phyloP scores from a whole-genome alignment of 2,329 filamentous ascomycete genomes.

The Aspergillus fumigatus region DNA sequence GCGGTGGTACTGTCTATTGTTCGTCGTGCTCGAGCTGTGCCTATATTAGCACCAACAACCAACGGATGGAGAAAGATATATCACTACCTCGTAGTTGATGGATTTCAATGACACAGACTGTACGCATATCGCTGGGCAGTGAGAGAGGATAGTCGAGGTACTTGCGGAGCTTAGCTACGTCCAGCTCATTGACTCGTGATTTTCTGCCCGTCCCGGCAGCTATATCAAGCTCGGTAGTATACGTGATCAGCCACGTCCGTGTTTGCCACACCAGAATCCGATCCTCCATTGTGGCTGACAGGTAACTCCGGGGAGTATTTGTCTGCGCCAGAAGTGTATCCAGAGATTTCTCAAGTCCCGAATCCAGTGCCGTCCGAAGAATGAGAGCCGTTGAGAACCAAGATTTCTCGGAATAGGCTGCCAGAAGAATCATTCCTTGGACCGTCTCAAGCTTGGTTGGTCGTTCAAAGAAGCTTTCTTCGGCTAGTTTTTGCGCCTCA shows the following conservation, averaged over 20 bases:
- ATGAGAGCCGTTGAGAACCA: conserved; percentile 36
- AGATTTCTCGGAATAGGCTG: conserved; percentile 34
- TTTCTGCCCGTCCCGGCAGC: conserved; percentile 33
- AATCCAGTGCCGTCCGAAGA: conserved; percentile 31
- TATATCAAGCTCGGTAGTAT: conserved; percentile 31
- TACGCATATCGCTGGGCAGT: conserved; percentile 31
- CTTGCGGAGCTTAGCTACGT: conserved; percentile 28
- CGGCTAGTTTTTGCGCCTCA: conserved; percentile 31
- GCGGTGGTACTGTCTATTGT: conserved; percentile 26
- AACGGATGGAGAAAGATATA: not conserved
- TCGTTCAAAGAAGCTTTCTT: conserved; percentile 34
- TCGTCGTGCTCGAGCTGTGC: conserved; percentile 23
- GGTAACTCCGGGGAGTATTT: conserved; percentile 28
- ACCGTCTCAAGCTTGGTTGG: conserved; percentile 35
- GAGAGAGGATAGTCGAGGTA: conserved; percentile 34
- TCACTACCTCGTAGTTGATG: conserved; percentile 31
- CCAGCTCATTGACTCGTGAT: conserved; percentile 31
- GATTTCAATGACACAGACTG: conserved; percentile 31
- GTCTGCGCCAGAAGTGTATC: conserved; percentile 29
- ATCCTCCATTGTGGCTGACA: conserved; percentile 31
- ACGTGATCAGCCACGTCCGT: conserved; percentile 33
- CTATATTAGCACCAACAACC: not conserved
- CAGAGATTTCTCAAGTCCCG: conserved; percentile 32
- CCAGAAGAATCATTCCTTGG: conserved; percentile 33
- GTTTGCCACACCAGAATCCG: conserved; percentile 33